Evolutionary conservation across 116 monocot species (phyloP), one percentile per base, ranked within the genome.

Genomic region (Posidonia oceanica): DNA sequence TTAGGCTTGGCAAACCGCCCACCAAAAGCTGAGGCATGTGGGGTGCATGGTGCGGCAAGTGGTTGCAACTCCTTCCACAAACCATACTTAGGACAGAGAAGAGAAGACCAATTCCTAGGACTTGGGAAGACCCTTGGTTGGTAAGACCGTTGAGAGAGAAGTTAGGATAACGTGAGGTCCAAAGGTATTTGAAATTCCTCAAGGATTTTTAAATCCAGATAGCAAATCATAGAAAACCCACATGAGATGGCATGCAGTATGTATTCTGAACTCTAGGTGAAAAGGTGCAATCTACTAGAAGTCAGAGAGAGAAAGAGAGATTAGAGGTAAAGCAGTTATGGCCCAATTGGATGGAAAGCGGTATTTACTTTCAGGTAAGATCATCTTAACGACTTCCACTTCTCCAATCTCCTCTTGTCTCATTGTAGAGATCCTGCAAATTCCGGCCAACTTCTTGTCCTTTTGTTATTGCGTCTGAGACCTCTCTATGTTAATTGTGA

Each of bases 1-100:
- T n/a, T n/a, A n/a, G n/a, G n/a, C n/a, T n/a, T n/a, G n/a, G 29
- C 29, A 29, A 29, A 29, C 29, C 0, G 29, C 29, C 29, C 29
- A 29, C 29, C 29, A 29, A 29, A 29, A 29, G 29, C 29, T 1
- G 29, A 29, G 29, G 29, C 29, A 0, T 29, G 29, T 29, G 1
- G 29, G 29, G 29, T 29, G 29, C 29, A 1, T 29, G 29, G 29
- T 29, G 29, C 29, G 29, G 29, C 29, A 29, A 29, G 29, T 29
- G 29, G 29, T 29, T 29, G 29, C 29, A 29, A 29, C 29, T 29
- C 29, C 29, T 29, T 1, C 29, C 29, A 29, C 29, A 29, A 29
- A 29, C 93, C 53, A 53, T 58, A 3, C 58, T 58, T 16, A 3
- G 16, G 58, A 21, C 58, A 4, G 1, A 58, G n/a, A 5, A 21